Conservation (phyloP, 2,329 filamentous ascomycete species). For the Ophiosphaerella herpotricha region DNA sequence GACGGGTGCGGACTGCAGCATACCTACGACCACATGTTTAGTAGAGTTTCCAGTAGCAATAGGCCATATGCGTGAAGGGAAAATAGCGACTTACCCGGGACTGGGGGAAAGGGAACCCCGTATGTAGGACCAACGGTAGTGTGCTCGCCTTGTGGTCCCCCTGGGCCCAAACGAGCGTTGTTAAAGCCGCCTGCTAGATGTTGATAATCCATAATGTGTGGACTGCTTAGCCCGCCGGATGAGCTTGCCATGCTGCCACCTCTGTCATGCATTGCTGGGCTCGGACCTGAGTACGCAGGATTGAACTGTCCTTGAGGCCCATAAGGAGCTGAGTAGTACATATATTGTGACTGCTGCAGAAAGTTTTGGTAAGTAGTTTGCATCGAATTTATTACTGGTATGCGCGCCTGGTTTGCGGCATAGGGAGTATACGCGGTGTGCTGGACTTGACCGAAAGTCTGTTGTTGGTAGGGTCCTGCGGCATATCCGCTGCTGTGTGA, state of each 20-base stretch:
- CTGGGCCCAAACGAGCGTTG: slow-evolving; percentile 16
- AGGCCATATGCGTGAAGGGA: neutral
- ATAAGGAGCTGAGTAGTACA: slow-evolving; percentile 44
- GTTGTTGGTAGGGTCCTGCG: slow-evolving; percentile 32
- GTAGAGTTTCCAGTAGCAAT: neutral
- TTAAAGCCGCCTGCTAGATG: slow-evolving; percentile 26
- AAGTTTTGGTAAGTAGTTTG: slow-evolving; percentile 38
- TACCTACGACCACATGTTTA: slow-evolving; percentile 15
- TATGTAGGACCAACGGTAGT: slow-evolving; percentile 20
- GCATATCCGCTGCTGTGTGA: slow-evolving; percentile 34
- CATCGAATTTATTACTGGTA: slow-evolving; percentile 24
- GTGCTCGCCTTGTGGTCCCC: slow-evolving; percentile 20
- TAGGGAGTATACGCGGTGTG: slow-evolving; percentile 29
- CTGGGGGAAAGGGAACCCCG: slow-evolving; percentile 17
- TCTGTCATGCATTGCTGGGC: slow-evolving; percentile 35
- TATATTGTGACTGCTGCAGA: slow-evolving; percentile 37
- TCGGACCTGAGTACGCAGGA: slow-evolving; percentile 30
- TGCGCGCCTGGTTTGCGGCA: slow-evolving; percentile 30
- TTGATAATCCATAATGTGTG: slow-evolving; percentile 24
- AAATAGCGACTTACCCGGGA: slow-evolving; percentile 24
- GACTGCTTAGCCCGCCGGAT: slow-evolving; percentile 19
- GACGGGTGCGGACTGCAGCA: slow-evolving; percentile 26
- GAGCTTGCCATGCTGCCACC: slow-evolving; percentile 29
- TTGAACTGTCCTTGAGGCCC: slow-evolving; percentile 33
- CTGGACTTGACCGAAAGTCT: slow-evolving; percentile 29